Base-by-base conservation (phyloP, 208 protist genomes). In the Zelonia costaricensis region DNA sequence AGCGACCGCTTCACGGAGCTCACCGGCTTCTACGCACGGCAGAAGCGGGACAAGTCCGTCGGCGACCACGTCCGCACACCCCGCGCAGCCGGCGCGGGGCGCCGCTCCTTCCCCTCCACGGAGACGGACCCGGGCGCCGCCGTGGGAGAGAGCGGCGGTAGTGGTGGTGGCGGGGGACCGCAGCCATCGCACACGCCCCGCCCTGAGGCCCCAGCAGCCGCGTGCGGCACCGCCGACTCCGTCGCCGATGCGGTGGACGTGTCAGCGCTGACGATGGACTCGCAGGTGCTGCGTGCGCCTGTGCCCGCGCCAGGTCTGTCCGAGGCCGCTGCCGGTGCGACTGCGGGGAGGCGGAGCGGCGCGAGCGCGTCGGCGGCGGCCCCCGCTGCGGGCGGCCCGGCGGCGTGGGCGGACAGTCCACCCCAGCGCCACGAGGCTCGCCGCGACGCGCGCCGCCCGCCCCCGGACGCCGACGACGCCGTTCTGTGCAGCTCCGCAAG, bases 1-100 rank as follows among this genome's bases (percentile, higher is more conserved):
- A 66, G 61, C 23, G 74, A 73, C 27, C 82, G 88, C 48, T 86
- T 91, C 51, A 49, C 79, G 49, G 75, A 75, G 25, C 80, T 94
- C 18, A 68, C 76, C 7, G 88, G 78, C 22, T 90, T 79, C 57
- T 91, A 89, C 53, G 76, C 76, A 33, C 44, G 62, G 7, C 68
- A 75, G 27, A 74, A 75, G 44, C 69, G 68, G 49, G 51, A 78
- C 43, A 47, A 36, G 4, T 31, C 54, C 6, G 25, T 39, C n/a
- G 28, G 46, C 47, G 56, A 64, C 22, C 62, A 65, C 51, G 22
- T 54, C 7, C 56, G 65, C 62, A 70, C 62, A 13, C 65, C 63
- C 2, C 66, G 54, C 48, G 23, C 30, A 1, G 27, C 5, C 0
- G 43, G 44, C 13, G 1, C 43, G 16, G 36, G 36, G 49, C 27